phyloP scores from a whole-genome alignment of 2,329 filamentous ascomycete genomes.

The Zasmidium citrigriseum region DNA sequence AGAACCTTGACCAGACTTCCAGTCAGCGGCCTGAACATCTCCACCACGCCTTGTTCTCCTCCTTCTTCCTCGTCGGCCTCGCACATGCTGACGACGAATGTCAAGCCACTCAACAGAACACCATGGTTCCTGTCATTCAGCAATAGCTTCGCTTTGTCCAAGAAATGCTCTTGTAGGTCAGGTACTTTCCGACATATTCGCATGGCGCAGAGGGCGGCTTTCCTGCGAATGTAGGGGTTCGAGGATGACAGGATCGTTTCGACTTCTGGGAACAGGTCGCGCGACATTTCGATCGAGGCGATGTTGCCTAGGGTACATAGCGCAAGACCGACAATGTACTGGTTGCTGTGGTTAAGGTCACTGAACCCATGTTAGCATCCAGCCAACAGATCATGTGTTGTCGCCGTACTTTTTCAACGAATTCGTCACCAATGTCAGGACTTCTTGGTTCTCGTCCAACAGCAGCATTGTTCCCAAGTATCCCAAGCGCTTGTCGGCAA shows the following conservation, averaged over 20 bases:
- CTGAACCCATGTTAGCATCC: conserved; percentile 51
- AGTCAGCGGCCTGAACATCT: conserved; percentile 87
- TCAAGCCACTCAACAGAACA: conserved; percentile 88
- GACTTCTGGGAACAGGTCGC: conserved; percentile 94
- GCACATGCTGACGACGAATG: conserved; percentile 86
- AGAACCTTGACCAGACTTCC: conserved; percentile 83
- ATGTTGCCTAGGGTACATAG: conserved; percentile 97
- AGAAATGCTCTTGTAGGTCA: conserved; percentile 93
- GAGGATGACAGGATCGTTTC: conserved; percentile 87
- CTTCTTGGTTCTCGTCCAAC: conserved; percentile 97
- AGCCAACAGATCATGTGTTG: not conserved
- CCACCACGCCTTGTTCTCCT: conserved; percentile 84
- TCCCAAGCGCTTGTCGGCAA: conserved; percentile 94
- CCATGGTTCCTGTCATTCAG: conserved; percentile 94
- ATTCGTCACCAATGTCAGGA: conserved; percentile 94
- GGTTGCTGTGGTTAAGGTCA: conserved; percentile 94
- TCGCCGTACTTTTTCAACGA: conserved; percentile 87
- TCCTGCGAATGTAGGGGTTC: conserved; percentile 97
- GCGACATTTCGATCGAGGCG: conserved; percentile 95
- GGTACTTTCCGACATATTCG: conserved; percentile 97
- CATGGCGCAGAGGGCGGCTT: conserved; percentile 98
- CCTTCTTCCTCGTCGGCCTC: conserved; percentile 92
- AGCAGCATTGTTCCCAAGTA: conserved; percentile 95
- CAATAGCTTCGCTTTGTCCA: conserved; percentile 88
- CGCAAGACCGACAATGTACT: conserved; percentile 96